Evolutionary conservation across 768 basidiomycete genomes (phyloP).

Genomic region (Collybiopsis confluens): DNA sequence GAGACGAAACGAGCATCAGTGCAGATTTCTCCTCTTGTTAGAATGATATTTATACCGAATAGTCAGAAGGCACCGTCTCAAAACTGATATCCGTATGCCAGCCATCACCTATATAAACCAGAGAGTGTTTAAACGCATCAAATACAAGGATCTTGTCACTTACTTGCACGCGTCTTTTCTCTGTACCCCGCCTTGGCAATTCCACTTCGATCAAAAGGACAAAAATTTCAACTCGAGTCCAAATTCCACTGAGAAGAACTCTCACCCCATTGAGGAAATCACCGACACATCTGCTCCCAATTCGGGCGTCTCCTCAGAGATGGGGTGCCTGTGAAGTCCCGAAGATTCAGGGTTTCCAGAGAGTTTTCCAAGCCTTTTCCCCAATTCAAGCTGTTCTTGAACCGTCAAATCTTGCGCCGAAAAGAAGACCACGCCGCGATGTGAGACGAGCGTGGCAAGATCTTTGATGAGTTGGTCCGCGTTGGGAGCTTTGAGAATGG

Average conservation of each 20-base stretch:
- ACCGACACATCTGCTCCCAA: slow-evolving; percentile 51
- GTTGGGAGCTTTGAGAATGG: slow-evolving; percentile 38
- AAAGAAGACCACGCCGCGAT: slow-evolving; percentile 66
- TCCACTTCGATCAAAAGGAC: slow-evolving; percentile 22
- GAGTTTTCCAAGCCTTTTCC: slow-evolving; percentile 41
- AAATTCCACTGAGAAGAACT: not conserved
- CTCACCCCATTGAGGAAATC: slow-evolving; percentile 42
- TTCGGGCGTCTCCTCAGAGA: slow-evolving; percentile 44
- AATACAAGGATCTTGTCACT: too few relatives aligned
- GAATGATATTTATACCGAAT: slow-evolving; percentile 31
- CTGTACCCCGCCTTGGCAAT: slow-evolving; percentile 31
- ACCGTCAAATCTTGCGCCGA: slow-evolving; percentile 46
- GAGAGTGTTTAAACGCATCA: slow-evolving; percentile 3
- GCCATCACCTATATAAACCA: slow-evolving; percentile 18
- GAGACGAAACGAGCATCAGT: not conserved
- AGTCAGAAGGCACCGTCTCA: slow-evolving; percentile 57
- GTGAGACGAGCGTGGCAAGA: slow-evolving; percentile 47
- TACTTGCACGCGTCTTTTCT: slow-evolving; percentile 33
- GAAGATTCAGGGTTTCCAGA: slow-evolving; percentile 44
- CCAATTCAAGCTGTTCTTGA: slow-evolving; percentile 49
- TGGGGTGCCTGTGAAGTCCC: slow-evolving; percentile 54
- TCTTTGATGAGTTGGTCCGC: slow-evolving; percentile 49
- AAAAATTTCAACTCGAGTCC: not conserved
- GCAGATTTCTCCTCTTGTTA: not conserved
- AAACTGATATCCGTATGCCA: slow-evolving; percentile 63